Evolutionary conservation across 208 protist species (phyloP).

Genomic region (Porcisia hertigi): DNA sequence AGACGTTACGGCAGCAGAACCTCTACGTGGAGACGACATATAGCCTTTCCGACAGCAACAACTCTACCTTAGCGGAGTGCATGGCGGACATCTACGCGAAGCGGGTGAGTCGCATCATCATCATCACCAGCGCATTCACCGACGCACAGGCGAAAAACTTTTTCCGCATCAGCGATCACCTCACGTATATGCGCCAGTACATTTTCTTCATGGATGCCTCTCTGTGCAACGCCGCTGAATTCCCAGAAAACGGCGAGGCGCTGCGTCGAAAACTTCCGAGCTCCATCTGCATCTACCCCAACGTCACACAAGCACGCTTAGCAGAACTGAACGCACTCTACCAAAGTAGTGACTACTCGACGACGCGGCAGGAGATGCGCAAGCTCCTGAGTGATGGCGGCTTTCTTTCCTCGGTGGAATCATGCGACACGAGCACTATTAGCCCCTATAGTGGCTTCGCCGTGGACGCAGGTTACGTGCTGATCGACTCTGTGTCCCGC

Average conservation of each 20-base stretch:
- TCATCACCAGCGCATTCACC: slow-evolving; percentile 54
- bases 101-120: slow-evolving; percentile 67
- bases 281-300: slow-evolving; percentile 79
- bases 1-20: slow-evolving; percentile 59
- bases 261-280: slow-evolving; percentile 62
- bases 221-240: slow-evolving; percentile 63
- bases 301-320: slow-evolving; percentile 39
- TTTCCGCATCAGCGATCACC: slow-evolving; percentile 56
- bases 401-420: slow-evolving; percentile 52
- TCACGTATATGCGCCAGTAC: slow-evolving; percentile 75
- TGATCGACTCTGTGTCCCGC: slow-evolving; percentile 62
- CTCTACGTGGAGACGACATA: slow-evolving; percentile 76
- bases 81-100: slow-evolving; percentile 72
- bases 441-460: slow-evolving; percentile 56
- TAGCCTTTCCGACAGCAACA: slow-evolving; percentile 35
- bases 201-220: slow-evolving; percentile 69
- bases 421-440: slow-evolving; percentile 51
- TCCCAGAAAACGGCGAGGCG: slow-evolving; percentile 19
- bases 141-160: slow-evolving; percentile 56
- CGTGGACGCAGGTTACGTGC: slow-evolving; percentile 67
- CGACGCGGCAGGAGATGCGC: slow-evolving; percentile 34
- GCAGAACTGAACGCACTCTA: slow-evolving; percentile 43
- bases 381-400: slow-evolving; percentile 58
- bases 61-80: slow-evolving; percentile 21
- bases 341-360: slow-evolving; percentile 28